These are phyloP conservation scores for Plenodomus biglobosus DNA, from an alignment of 2,329 filamentous ascomycete species.

Conservation along the genomic window DNA sequence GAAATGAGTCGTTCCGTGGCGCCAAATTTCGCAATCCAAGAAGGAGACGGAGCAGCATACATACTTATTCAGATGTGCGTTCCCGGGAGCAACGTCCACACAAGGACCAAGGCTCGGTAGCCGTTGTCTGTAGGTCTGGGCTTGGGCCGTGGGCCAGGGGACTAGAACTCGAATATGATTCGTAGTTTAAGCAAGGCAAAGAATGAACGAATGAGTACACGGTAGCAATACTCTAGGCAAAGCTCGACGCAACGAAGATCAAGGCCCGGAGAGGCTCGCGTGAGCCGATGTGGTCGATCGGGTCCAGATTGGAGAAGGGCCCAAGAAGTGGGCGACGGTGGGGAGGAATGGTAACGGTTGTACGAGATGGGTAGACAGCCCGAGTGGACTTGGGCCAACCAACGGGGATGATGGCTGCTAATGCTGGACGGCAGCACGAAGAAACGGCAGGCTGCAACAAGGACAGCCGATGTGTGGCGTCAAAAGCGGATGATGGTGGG, in stretches of 20 bases:
- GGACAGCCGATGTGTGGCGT: constrained; percentile 44
- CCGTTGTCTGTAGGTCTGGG: constrained; percentile 38
- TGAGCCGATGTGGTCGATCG: constrained; percentile 40
- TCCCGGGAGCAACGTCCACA: constrained; percentile 41
- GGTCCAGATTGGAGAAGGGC: constrained; percentile 32
- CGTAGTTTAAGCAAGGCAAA: constrained; percentile 38
- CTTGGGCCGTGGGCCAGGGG: constrained; percentile 37
- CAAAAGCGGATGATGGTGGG: constrained; percentile 35
- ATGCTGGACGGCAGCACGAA: constrained; percentile 34
- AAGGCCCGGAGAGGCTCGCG: constrained; percentile 39
- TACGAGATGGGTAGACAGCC: constrained; percentile 41
- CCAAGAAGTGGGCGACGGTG: constrained; percentile 33
- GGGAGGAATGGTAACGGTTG: constrained; percentile 39
- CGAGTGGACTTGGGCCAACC: constrained; percentile 39
- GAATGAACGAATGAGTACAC: constrained; percentile 29
- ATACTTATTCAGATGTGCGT: constrained; percentile 42
- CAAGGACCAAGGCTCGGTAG: constrained; percentile 37
- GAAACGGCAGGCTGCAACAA: constrained; percentile 38
- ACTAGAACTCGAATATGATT: constrained; percentile 38
- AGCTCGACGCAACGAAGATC: constrained; percentile 40
- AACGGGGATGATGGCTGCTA: constrained; percentile 35
- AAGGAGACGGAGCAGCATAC: constrained; percentile 41
- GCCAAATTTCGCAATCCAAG: constrained; percentile 32
- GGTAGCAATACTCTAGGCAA: constrained; percentile 33
- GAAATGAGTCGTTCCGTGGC: constrained; percentile 36